Base-by-base conservation (phyloP, 2,329 filamentous ascomycete genomes). In the Scedosporium boydii region DNA sequence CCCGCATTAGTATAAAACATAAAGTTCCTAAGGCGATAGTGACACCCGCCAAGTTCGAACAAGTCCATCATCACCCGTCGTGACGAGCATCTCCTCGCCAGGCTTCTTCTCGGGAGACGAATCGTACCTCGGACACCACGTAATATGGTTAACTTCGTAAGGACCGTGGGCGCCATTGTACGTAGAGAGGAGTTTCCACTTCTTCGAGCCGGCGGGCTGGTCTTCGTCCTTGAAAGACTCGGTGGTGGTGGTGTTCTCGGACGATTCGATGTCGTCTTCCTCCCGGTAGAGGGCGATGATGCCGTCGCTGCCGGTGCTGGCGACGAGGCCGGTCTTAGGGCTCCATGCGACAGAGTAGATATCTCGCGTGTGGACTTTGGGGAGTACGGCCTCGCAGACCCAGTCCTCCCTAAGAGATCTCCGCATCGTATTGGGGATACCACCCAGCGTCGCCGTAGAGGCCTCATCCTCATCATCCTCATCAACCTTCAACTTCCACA, bases 71-170 rank as follows among this genome's bases (percentile, higher is more conserved):
- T 99, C 95, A 0, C 93, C 95, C 0, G 93, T 96, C 16, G 89
- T 95, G 21, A 98, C 79, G 57, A 99, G 79, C 72, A 97, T 88
- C 76, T 98, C 93, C 69, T 96, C 91, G 26, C 78, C 73, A 3
- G 80, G 79, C 61, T 74, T 80, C 65, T 76, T 79, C 70, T 81
- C 81, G 1, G 75, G 75, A 1, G 78, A 87, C 59, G 80, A 80
- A 72, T 96, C 92, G 63, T 85, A 89, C 63, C 93, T 82, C 68
- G 82, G 84, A 67, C 91, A 92, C 95, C 95, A 99, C 1, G 85
- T 86, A 58, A 95, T 83, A 74, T 97, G 92, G 70, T 99, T 99
- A 66, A 98, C 82, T 75, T 99, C 95, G 70, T 93, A 97, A 2
- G 96, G 90, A 0, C 91, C 93, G 72, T 99, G 95, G 2, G 88